phyloP scores from a whole-genome alignment of 2,329 filamentous ascomycete genomes.

The Colletotrichum sp. region DNA sequence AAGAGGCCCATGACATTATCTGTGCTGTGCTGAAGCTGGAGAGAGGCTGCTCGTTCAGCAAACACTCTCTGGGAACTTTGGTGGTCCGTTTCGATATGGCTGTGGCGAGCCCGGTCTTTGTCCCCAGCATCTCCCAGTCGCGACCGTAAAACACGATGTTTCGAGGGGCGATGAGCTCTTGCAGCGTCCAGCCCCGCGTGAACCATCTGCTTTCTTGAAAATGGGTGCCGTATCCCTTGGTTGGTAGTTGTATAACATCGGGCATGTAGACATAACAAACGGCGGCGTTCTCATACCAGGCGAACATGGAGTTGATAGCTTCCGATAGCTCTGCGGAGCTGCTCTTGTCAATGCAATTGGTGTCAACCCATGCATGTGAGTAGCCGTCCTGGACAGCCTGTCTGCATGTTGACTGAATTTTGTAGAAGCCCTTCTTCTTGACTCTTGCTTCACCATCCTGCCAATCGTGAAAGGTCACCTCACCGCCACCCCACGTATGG shows the following conservation, averaged over 20 bases:
- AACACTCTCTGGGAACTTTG: not conserved
- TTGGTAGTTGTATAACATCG: not conserved
- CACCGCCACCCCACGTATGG: slow-evolving; percentile 14
- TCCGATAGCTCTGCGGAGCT: slow-evolving; percentile 10
- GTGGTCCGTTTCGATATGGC: not conserved
- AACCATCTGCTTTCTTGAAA: slow-evolving; percentile 18
- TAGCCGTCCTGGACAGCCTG: not conserved
- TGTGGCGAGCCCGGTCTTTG: not conserved
- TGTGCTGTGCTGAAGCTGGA: slow-evolving; percentile 26
- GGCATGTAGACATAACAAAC: slow-evolving; percentile 26
- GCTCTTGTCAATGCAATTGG: slow-evolving; percentile 1
- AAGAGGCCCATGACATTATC: slow-evolving; percentile 40
- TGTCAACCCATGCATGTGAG: not conserved
- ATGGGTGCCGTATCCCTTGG: not conserved
- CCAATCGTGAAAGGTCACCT: slow-evolving; percentile 7
- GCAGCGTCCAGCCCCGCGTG: slow-evolving; percentile 20
- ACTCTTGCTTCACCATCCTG: not conserved
- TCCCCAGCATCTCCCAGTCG: slow-evolving; percentile 4
- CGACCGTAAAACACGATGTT: not conserved
- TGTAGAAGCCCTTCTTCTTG: not conserved
- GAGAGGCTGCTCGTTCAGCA: not conserved
- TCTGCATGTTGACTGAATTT: not conserved
- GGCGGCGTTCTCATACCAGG: slow-evolving; percentile 19
- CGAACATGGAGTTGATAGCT: slow-evolving; percentile 20
- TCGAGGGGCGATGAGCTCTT: slow-evolving; percentile 19